phyloP scores from a whole-genome alignment of 129 eudicot species.

The Ambrosia artemisiifolia region DNA sequence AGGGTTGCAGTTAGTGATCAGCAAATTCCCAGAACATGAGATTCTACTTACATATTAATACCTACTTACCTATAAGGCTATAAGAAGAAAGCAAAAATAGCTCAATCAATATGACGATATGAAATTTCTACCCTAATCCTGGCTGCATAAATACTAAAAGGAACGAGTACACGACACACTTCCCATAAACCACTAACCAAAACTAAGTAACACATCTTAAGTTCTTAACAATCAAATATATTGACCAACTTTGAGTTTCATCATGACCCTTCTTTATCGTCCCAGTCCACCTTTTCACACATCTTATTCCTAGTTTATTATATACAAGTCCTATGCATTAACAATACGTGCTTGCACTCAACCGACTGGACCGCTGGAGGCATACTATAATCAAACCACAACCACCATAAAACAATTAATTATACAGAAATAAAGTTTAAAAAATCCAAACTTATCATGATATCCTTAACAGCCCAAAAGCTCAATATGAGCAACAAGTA shows the following conservation, averaged over 20 bases:
- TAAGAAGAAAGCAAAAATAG: not conserved
- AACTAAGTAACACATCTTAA: not conserved
- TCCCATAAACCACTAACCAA: constrained; percentile 4
- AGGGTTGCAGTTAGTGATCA: not conserved
- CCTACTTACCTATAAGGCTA: not conserved
- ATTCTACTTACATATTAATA: not conserved
- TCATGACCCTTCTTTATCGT: not conserved
- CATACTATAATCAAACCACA: not conserved
- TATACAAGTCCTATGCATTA: constrained; percentile 2
- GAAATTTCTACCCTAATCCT: constrained; percentile 1
- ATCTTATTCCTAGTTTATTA: not conserved
- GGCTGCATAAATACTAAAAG: not conserved
- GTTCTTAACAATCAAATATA: not conserved
- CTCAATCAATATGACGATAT: not conserved
- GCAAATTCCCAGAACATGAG: not conserved
- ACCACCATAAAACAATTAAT: not conserved
- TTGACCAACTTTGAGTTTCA: not conserved
- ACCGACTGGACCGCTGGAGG: not conserved
- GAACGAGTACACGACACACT: not conserved
- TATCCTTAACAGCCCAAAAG: not conserved
- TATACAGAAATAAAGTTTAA: not conserved
- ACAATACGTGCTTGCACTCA: not conserved
- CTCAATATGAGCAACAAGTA: not conserved
- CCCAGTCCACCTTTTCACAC: not conserved
- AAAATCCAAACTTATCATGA: not conserved